These are phyloP conservation scores for Rhinocladiella mackenziei DNA, from an alignment of 2,329 filamentous ascomycete species.

Conservation along the genomic window DNA sequence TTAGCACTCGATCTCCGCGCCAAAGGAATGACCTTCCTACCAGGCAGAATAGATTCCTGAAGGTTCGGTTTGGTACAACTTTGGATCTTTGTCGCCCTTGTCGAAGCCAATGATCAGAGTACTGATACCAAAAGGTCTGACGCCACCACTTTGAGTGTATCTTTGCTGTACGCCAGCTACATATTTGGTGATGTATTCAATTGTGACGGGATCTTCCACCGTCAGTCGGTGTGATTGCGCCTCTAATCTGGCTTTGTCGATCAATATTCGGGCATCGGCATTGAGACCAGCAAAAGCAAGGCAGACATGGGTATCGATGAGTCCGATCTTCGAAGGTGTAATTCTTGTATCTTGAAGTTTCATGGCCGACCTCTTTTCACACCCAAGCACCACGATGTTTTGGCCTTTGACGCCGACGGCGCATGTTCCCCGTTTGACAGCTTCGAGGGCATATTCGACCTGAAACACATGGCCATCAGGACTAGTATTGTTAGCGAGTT, in stretches of 20 bases:
- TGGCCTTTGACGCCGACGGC: constrained; percentile 94
- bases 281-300: constrained; percentile 97
- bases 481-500: constrained; percentile 57
- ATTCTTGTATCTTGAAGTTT: constrained; percentile 99
- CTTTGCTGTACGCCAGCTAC: constrained; percentile 96
- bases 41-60: constrained; percentile 98
- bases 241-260: constrained; percentile 96
- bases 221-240: constrained; percentile 96
- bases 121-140: constrained; percentile 97
- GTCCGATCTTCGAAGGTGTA: constrained; percentile 96
- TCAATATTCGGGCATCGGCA: constrained; percentile 93
- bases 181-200: constrained; percentile 99
- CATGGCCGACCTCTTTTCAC: constrained; percentile 98
- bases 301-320: constrained; percentile 92
- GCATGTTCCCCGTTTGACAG: constrained; percentile 97
- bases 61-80: constrained; percentile 97
- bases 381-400: constrained; percentile 92
- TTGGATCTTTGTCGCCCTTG: constrained; percentile 79
- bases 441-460: constrained; percentile 98
- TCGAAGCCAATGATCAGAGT: constrained; percentile 98
- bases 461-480: constrained; percentile 99
- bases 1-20: constrained; percentile 23
- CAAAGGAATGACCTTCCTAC: constrained; percentile 53
- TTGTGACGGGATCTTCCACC: constrained; percentile 92
- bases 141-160: constrained; percentile 98